Evolutionary conservation across 2,329 filamentous ascomycete species (phyloP).

Genomic region (Ophiostoma sp.): DNA sequence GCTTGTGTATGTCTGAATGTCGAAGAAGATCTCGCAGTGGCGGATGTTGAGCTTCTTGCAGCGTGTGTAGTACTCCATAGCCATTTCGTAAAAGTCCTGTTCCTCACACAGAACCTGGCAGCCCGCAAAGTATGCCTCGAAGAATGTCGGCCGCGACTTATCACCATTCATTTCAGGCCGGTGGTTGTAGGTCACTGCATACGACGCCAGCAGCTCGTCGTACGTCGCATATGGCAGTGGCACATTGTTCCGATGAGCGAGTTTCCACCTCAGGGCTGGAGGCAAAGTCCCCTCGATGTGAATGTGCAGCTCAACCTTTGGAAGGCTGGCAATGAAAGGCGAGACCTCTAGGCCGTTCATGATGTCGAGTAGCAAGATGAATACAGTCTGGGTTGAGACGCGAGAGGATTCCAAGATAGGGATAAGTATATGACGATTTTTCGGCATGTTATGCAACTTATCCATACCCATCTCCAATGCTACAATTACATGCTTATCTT

Average conservation of each 20-base stretch:
- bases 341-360: conserved; percentile 3
- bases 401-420: neutral
- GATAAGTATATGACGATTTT: neutral
- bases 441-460: neutral
- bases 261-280: conserved; percentile 2
- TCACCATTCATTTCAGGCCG: conserved; percentile 11
- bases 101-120: conserved; percentile 8
- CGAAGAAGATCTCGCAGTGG: conserved; percentile 7
- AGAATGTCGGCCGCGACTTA: conserved; percentile 9
- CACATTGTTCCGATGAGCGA: conserved; percentile 13
- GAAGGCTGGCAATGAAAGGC: neutral
- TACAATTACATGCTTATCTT: neutral
- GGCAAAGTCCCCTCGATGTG: conserved; percentile 5
- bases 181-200: conserved; percentile 9
- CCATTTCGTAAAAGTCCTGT: conserved; percentile 8
- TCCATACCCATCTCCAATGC: neutral
- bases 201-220: conserved; percentile 8
- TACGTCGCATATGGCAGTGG: neutral
- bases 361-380: neutral
- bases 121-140: conserved; percentile 12
- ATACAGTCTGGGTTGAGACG: no score
- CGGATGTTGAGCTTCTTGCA: conserved; percentile 6
- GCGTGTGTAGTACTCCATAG: conserved; percentile 3
- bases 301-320: conserved; percentile 13
- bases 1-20: conserved; percentile 1